A percentile compares a stretch with the other conserved stretches of the same genome.
These are phyloP conservation scores for Fraxinus nigra DNA, from an alignment of 305 asterid species.

Conservation along the genomic window DNA sequence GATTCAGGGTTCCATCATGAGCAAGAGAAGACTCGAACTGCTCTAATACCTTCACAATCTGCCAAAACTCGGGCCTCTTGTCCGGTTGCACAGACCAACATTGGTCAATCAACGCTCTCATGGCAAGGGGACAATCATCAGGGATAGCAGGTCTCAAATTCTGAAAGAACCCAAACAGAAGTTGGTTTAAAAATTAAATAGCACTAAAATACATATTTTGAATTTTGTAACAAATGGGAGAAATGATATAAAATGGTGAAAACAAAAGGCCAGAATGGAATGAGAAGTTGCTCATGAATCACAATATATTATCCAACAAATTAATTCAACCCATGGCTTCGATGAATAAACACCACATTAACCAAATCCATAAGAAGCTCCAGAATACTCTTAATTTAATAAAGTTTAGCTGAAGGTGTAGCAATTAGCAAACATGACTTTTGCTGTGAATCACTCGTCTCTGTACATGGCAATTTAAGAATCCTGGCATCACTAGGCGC, in stretches of 20 bases:
- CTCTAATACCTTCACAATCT: slow-evolving; percentile 80
- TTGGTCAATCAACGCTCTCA: slow-evolving; percentile 87
- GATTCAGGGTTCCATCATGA: slow-evolving; percentile 64
- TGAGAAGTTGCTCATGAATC: neutral
- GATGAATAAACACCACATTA: neutral
- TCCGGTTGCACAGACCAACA: slow-evolving; percentile 86
- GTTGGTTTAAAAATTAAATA: slow-evolving; percentile 3
- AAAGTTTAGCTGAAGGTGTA: neutral
- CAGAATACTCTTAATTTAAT: neutral
- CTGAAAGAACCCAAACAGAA: slow-evolving; percentile 37
- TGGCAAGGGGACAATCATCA: slow-evolving; percentile 57
- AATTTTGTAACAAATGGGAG: neutral
- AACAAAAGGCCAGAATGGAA: neutral
- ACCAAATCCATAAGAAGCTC: neutral
- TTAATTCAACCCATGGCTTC: neutral
- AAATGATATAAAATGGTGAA: neutral
- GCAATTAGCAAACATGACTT: neutral
- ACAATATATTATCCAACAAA: neutral
- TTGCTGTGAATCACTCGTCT: neutral
- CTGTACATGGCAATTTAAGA: neutral
- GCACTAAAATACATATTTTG: neutral
- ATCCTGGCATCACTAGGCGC: neutral
- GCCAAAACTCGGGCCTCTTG: slow-evolving; percentile 93
- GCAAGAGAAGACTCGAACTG: slow-evolving; percentile 67
- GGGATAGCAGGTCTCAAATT: slow-evolving; percentile 76